A percentile compares a stretch with the other conserved stretches of the same genome.
These are phyloP conservation scores for Trichosanthes truncata DNA, from an alignment of 306 rosid genomes.

Conservation along the genomic window DNA sequence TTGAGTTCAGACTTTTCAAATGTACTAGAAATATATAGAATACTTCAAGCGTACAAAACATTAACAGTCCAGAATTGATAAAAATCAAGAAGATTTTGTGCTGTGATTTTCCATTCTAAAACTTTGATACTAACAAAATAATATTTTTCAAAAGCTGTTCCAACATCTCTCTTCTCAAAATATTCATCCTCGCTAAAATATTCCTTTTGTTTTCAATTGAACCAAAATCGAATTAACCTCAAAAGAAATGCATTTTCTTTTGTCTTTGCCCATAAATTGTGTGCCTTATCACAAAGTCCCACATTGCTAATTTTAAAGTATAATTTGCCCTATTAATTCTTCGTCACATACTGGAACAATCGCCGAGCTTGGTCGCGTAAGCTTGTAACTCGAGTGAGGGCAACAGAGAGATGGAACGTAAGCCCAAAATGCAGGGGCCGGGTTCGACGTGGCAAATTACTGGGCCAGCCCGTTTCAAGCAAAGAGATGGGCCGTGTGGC, in stretches of 20 bases:
- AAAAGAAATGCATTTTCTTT: not conserved
- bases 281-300: not conserved
- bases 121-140: not conserved
- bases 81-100: not conserved
- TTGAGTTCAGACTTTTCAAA: not conserved
- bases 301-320: not conserved
- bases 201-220: not conserved
- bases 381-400: conserved; percentile 13
- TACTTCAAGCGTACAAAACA: not conserved
- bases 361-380: not conserved
- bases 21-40: not conserved
- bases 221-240: not conserved
- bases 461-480: not conserved
- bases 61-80: not conserved
- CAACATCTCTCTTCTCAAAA: not conserved
- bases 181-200: not conserved
- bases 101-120: not conserved
- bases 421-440: not conserved
- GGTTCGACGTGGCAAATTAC: fast-evolving
- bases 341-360: fast-evolving
- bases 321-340: not conserved
- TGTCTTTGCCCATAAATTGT: not conserved
- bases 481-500: not conserved
- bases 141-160: not conserved
- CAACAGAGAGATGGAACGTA: not conserved